Conservation (phyloP, 78 protist species). For the Monosiga brevicollis region DNA sequence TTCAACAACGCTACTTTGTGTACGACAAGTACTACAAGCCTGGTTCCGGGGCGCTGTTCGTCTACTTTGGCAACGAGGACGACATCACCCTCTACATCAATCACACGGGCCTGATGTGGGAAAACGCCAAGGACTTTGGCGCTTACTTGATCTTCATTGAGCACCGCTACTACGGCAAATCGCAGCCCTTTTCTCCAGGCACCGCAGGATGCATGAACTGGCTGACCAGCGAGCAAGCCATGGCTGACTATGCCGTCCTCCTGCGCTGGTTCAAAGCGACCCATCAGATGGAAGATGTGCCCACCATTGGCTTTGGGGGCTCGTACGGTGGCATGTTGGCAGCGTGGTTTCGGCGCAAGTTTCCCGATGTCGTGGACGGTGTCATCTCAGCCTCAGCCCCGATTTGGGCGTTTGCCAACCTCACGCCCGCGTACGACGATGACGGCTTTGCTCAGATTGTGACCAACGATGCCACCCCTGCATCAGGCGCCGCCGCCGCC, state of each 20-base stretch:
- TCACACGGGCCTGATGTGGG: conserved; percentile 60
- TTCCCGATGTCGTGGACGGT: conserved; percentile 39
- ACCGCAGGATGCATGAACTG: background rate
- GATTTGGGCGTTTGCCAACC: background rate
- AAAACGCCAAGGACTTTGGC: conserved; percentile 36
- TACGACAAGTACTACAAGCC: conserved; percentile 17
- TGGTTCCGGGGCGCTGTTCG: conserved; percentile 35
- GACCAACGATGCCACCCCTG: background rate
- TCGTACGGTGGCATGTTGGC: conserved; percentile 56
- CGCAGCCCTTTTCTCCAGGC: conserved; percentile 16
- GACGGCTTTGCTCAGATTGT: background rate
- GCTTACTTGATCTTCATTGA: conserved; percentile 63
- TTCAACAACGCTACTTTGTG: conserved; percentile 35
- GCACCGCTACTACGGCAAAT: conserved; percentile 54
- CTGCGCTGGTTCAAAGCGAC: background rate
- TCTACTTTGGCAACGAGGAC: conserved; percentile 63
- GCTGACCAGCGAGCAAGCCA: conserved; percentile 21
- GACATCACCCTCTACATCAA: conserved; percentile 18
- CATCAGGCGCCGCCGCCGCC: background rate
- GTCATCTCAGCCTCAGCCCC: conserved; percentile 53
- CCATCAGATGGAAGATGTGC: background rate
- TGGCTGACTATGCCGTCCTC: conserved; percentile 33
- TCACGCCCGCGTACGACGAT: background rate
- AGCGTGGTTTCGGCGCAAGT: conserved; percentile 31
- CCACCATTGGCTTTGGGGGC: conserved; percentile 48